Conservation (phyloP, 805 yeast species). For the Candida gorgasii region DNA sequence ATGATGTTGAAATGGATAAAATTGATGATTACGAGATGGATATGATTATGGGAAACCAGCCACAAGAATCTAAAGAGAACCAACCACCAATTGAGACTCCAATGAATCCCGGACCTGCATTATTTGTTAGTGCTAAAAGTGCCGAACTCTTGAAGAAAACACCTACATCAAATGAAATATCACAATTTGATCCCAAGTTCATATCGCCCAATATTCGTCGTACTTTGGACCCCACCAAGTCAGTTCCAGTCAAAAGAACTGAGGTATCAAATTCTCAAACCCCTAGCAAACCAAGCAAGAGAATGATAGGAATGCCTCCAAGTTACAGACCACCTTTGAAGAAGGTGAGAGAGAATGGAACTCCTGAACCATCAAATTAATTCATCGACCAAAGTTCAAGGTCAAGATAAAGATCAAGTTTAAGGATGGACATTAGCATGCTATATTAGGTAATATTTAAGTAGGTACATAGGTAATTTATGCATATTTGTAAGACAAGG, state of each 20-base stretch:
- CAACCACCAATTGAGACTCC: slow-evolving; percentile 1
- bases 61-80: slow-evolving; percentile 16
- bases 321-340: slow-evolving; percentile 21
- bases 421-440: too few relatives aligned
- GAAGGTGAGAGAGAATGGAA: slow-evolving; percentile 12
- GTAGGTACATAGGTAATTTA: too few relatives aligned
- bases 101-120: slow-evolving; percentile 12
- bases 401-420: too few relatives aligned
- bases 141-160: slow-evolving; percentile 55
- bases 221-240: slow-evolving; percentile 66
- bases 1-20: slow-evolving; percentile 29
- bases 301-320: slow-evolving; percentile 20
- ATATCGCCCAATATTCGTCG: slow-evolving; percentile 52
- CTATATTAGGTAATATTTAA: too few relatives aligned
- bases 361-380: background rate
- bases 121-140: slow-evolving; percentile 65
- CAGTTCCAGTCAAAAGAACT: slow-evolving; percentile 58
- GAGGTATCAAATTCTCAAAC: slow-evolving; percentile 17
- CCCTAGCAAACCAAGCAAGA: slow-evolving; percentile 14
- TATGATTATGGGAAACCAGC: slow-evolving; percentile 15
- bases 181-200: slow-evolving; percentile 52
- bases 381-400: too few relatives aligned
- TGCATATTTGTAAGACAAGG: too few relatives aligned
- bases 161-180: slow-evolving; percentile 46
- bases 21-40: slow-evolving; percentile 27